Conservation (phyloP, 768 basidiomycete genomes). For the Termitomyces sp. region DNA sequence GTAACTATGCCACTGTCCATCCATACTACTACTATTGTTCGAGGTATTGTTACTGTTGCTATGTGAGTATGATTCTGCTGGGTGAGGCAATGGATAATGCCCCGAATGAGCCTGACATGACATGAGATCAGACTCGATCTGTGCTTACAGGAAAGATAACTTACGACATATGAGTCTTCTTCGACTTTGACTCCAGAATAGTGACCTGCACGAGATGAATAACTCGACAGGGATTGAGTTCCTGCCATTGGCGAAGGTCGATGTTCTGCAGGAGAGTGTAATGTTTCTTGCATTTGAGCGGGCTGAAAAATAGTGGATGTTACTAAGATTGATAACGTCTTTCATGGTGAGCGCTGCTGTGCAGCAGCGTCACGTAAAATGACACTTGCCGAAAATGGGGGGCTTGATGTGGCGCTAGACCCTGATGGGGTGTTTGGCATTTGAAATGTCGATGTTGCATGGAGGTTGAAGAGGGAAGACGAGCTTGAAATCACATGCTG, state of each 20-base stretch:
- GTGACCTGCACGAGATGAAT: constrained; percentile 40
- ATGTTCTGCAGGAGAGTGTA: constrained; percentile 48
- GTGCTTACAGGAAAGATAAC: constrained; percentile 13
- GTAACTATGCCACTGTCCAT: constrained; percentile 57
- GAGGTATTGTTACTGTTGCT: constrained; percentile 23
- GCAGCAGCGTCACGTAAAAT: constrained; percentile 20
- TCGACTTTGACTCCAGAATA: constrained; percentile 63
- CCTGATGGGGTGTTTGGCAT: constrained; percentile 70
- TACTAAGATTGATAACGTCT: constrained; percentile 52
- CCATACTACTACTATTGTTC: constrained; percentile 42
- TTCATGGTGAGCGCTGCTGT: neutral
- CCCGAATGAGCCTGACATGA: constrained; percentile 29
- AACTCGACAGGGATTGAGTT: constrained; percentile 36
- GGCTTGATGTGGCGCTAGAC: constrained; percentile 71
- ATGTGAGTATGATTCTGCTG: constrained; percentile 38
- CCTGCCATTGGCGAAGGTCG: constrained; percentile 40
- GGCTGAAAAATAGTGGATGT: constrained; percentile 50
- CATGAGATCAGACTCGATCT: neutral
- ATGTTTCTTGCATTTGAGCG: constrained; percentile 58
- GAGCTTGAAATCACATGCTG: constrained; percentile 36
- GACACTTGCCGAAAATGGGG: constrained; percentile 87
- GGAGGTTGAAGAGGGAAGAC: constrained; percentile 48
- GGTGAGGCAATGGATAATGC: constrained; percentile 39
- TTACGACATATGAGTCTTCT: constrained; percentile 58
- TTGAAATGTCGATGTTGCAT: constrained; percentile 53